Evolutionary conservation across 257 asterid species (phyloP), one percentile per base, ranked within the genome.

Genomic region (Jacaranda mimosifolia): DNA sequence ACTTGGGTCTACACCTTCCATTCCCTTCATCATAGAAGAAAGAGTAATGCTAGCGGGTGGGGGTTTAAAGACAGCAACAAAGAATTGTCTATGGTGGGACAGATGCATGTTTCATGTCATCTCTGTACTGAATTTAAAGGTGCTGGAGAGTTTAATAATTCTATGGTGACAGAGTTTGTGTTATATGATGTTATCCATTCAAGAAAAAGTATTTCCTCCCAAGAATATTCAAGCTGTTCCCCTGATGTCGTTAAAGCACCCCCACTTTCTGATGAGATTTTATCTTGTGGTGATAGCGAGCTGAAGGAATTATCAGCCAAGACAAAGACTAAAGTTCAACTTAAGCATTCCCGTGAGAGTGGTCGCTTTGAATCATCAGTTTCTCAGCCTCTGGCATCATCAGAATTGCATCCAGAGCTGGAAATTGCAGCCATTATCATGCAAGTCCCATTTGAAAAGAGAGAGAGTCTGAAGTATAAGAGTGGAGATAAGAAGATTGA

Each of bases 1-100:
- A 83, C 73, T 71, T 89, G 97, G 95, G 89, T 78, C 19, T 96
- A 93, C 82, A 91, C 97, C 6, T 93, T 96, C 83, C 94, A 91
- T 82, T 83, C 96, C 6, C 84, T 86, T 77, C 90, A 81, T 78
- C 83, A 78, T 56, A 83, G 80, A 77, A 83, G 97, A 84, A 95
- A 80, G 83, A 89, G 96, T 63, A 91, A 77, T 82, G 91, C 89
- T 48, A 88, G 88, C 76, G 92, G 87, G 72, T 59, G 93, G 87
- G 95, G 97, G 72, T 81, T 73, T 19, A 92, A 83, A 64, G 96
- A 89, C 38, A 76, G 75, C 81, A 78, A 35, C 70, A 85, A 72
- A 79, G 91, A 77, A 74, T 83, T 94, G 13, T 52, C 88, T 74
- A 64, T 86, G 77, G 79, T 91, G 15, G 98, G 97, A 21, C 92